phyloP scores from a whole-genome alignment of 1,139 yeast species.

The Magnusiomyces magnusii region DNA sequence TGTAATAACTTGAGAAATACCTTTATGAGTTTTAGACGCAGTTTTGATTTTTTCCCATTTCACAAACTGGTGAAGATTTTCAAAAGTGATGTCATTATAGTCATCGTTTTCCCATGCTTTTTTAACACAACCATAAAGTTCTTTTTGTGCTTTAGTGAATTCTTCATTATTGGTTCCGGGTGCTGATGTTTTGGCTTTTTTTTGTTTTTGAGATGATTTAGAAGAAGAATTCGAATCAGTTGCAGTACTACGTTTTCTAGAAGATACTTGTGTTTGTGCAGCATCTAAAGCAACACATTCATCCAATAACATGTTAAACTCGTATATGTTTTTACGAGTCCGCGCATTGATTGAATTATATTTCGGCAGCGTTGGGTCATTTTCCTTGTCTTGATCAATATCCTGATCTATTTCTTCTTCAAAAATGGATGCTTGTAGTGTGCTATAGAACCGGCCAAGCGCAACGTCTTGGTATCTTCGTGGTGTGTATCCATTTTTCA shows the following conservation, averaged over 20 bases:
- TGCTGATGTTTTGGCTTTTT: background rate
- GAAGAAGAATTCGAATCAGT: background rate
- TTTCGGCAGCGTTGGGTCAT: constrained; percentile 28
- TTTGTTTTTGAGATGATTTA: background rate
- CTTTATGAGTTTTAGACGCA: background rate
- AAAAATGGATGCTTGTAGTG: constrained; percentile 58
- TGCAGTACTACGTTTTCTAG: no score
- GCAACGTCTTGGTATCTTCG: constrained; percentile 56
- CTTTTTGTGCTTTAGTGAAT: no score
- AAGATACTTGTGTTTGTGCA: background rate
- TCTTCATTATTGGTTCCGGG: background rate
- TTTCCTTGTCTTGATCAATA: constrained; percentile 20
- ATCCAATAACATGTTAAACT: background rate
- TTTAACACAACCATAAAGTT: background rate
- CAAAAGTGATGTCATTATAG: background rate
- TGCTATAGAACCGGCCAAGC: constrained; percentile 56
- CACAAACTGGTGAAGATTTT: background rate
- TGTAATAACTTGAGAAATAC: background rate
- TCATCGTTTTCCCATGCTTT: background rate
- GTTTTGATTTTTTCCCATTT: background rate
- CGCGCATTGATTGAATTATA: constrained; percentile 28
- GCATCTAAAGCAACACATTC: background rate
- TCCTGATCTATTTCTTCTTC: constrained; percentile 43
- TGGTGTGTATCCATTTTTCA: constrained; percentile 49
- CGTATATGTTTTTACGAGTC: background rate